These are phyloP conservation scores for Pseudonectria foliicola DNA, from an alignment of 2,329 filamentous ascomycete genomes.

Conservation along the genomic window DNA sequence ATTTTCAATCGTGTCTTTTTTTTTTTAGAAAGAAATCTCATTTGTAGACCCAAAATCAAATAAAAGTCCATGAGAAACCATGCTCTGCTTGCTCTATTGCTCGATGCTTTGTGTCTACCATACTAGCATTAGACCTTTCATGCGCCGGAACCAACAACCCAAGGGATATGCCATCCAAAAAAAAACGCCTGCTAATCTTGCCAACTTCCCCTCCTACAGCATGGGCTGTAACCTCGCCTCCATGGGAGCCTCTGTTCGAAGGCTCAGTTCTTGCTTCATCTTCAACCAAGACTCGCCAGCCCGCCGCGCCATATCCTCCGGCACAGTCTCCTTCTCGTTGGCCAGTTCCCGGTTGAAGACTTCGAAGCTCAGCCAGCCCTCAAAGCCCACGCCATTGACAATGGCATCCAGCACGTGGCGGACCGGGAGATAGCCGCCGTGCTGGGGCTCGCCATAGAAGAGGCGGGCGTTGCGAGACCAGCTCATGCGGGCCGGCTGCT, in stretches of 20 bases:
- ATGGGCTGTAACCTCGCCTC: constrained; percentile 27
- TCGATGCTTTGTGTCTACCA: too few species aligned
- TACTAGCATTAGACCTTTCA: too few species aligned
- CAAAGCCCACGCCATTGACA: constrained; percentile 55
- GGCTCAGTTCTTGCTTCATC: constrained; percentile 31
- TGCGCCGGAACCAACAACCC: background rate
- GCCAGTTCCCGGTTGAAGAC: constrained; percentile 45
- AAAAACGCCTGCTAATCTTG: too few species aligned
- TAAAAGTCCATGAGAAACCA: too few species aligned
- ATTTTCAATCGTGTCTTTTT: too few species aligned
- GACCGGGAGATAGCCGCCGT: constrained; percentile 62
- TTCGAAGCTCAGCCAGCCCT: constrained; percentile 66
- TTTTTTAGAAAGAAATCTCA: too few species aligned
- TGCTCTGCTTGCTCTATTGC: too few species aligned
- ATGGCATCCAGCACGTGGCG: constrained; percentile 53
- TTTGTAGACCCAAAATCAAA: too few species aligned
- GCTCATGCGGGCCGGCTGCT: constrained; percentile 54
- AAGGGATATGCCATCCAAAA: background rate
- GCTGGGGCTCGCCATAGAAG: constrained; percentile 45
- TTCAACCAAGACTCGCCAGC: constrained; percentile 45
- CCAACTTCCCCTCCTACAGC: constrained; percentile 18
- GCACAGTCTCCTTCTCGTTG: constrained; percentile 56
- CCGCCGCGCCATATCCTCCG: constrained; percentile 47
- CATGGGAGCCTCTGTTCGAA: constrained; percentile 18
- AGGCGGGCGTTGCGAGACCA: constrained; percentile 69